Conservation (phyloP, 2,329 filamentous ascomycete species). For the Orbilia quercus region DNA sequence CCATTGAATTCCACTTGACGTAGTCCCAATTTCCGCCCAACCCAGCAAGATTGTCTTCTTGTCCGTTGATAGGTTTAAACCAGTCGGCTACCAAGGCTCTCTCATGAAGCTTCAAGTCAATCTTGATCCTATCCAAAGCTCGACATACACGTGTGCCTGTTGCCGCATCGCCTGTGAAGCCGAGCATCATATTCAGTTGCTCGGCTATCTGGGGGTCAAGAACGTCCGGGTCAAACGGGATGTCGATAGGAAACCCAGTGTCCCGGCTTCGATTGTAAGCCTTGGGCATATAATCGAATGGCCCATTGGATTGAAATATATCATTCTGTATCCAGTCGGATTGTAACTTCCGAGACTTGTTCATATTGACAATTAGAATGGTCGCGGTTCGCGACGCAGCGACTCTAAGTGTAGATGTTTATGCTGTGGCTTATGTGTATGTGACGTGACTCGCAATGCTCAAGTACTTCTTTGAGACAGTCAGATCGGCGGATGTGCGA, state of each 20-base stretch:
- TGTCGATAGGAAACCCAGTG: slow-evolving; percentile 20
- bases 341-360: slow-evolving; percentile 6
- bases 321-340: slow-evolving; percentile 10
- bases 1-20: slow-evolving; percentile 52
- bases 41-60: slow-evolving; percentile 47
- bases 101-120: background rate
- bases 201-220: slow-evolving; percentile 17
- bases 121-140: no score
- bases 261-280: slow-evolving; percentile 19
- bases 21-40: slow-evolving; percentile 47
- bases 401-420: no score
- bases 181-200: slow-evolving; percentile 18
- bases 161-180: background rate
- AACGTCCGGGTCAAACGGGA: slow-evolving; percentile 26
- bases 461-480: no score
- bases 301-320: slow-evolving; percentile 32
- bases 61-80: slow-evolving; percentile 37
- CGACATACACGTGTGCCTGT: no score
- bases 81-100: slow-evolving; percentile 12
- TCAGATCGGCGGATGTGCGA: no score
- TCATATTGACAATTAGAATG: slow-evolving; percentile 4
- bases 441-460: no score
- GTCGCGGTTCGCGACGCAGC: background rate
- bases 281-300: slow-evolving; percentile 13
- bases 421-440: no score